phyloP scores from a whole-genome alignment of 2,329 filamentous ascomycete species.

The Penicillium occitanis region DNA sequence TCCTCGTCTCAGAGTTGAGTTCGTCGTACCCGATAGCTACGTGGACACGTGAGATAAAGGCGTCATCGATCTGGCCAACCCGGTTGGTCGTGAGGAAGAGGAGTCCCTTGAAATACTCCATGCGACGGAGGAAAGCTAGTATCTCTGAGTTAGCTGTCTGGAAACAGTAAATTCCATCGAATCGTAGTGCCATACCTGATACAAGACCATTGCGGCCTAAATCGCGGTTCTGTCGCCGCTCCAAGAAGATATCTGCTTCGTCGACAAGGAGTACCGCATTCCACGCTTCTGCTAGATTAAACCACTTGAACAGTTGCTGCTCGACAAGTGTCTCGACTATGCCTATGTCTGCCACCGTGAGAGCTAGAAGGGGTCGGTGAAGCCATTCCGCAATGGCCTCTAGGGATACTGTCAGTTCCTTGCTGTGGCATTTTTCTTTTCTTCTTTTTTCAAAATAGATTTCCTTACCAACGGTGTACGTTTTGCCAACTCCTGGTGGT shows the following conservation, averaged over 20 bases:
- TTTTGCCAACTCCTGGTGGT: constrained; percentile 1
- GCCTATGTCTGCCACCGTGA: constrained; percentile 10
- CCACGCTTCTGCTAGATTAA: constrained; percentile 9
- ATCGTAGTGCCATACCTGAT: background rate
- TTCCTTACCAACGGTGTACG: constrained; percentile 7
- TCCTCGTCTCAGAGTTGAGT: constrained; percentile 27
- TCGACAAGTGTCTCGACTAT: constrained; percentile 2
- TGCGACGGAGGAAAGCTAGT: constrained; percentile 42
- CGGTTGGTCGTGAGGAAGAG: constrained; percentile 47
- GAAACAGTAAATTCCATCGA: background rate
- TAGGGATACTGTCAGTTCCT: background rate
- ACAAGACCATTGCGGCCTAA: background rate
- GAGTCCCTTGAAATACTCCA: constrained; percentile 47
- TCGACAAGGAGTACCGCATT: constrained; percentile 5
- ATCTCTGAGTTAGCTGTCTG: background rate
- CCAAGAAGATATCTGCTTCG: constrained; percentile 5
- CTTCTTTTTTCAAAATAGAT: background rate
- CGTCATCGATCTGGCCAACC: constrained; percentile 40
- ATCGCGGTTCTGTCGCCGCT: background rate
- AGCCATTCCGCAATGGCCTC: constrained; percentile 11
- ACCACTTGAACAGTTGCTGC: constrained; percentile 3
- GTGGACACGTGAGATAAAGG: constrained; percentile 40
- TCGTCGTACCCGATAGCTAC: constrained; percentile 34
- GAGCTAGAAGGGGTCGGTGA: constrained; percentile 7
- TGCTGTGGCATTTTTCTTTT: background rate